Percentiles rank a stretch among this genome's conserved stretches.
Conservation (phyloP, 306 rosid species). For the Neltuma alba region DNA sequence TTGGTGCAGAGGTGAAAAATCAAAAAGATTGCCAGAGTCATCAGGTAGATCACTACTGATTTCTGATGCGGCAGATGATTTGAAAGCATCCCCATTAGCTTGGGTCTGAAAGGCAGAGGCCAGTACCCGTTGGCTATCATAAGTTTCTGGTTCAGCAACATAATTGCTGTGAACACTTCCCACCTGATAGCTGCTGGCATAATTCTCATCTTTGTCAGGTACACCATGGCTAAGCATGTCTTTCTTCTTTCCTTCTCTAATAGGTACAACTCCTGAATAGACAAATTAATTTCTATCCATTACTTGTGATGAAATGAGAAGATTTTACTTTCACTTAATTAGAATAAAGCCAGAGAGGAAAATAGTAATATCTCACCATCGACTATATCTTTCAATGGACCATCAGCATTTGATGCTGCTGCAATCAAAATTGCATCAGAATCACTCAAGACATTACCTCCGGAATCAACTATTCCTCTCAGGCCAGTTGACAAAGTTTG, state of each 20-base stretch:
- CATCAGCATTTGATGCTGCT: slow-evolving; percentile 35
- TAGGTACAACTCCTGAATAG: slow-evolving; percentile 45
- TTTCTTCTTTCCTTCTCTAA: slow-evolving; percentile 41
- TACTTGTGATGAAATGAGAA: slow-evolving; percentile 10
- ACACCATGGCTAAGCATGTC: slow-evolving; percentile 22
- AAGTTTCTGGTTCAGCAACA: slow-evolving; percentile 38
- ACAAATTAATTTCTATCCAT: not conserved
- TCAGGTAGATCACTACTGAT: slow-evolving; percentile 40
- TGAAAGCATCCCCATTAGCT: slow-evolving; percentile 39
- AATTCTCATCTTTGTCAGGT: slow-evolving; percentile 36
- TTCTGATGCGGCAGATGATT: slow-evolving; percentile 40
- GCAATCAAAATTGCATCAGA: slow-evolving; percentile 40
- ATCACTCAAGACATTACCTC: slow-evolving; percentile 26
- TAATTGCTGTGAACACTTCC: slow-evolving; percentile 33
- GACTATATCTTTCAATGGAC: slow-evolving; percentile 27
- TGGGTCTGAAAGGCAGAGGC: slow-evolving; percentile 37
- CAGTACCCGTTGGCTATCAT: slow-evolving; percentile 37
- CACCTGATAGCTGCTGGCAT: slow-evolving; percentile 26
- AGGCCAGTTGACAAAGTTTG: slow-evolving; percentile 29
- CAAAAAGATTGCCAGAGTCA: slow-evolving; percentile 48
- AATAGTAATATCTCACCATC: slow-evolving; percentile 52
- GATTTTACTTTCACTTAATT: slow-evolving; percentile 9
- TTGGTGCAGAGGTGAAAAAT: slow-evolving; percentile 44
- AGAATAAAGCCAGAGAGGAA: not conserved
- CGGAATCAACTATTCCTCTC: slow-evolving; percentile 34